phyloP scores from a whole-genome alignment of 2,329 filamentous ascomycete genomes.

The Elsinoe perseae region DNA sequence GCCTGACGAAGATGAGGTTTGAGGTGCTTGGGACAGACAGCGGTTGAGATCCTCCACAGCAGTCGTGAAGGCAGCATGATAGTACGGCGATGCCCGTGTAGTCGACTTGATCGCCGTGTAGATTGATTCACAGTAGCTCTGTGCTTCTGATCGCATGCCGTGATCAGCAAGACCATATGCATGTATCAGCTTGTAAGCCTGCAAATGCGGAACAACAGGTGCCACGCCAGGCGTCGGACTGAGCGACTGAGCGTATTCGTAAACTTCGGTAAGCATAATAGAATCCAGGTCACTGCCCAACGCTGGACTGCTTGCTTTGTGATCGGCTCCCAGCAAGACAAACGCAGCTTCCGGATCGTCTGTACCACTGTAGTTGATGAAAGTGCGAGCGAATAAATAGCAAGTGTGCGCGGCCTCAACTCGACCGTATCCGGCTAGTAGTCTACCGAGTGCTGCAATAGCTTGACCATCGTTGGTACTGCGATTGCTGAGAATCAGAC shows the following conservation, averaged over 20 bases:
- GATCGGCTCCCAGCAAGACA: constrained; percentile 78
- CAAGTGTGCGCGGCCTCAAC: constrained; percentile 90
- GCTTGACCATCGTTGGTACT: constrained; percentile 71
- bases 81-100: constrained; percentile 78
- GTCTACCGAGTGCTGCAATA: constrained; percentile 68
- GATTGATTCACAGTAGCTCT: constrained; percentile 87
- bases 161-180: constrained; percentile 76
- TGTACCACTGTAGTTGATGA: constrained; percentile 67
- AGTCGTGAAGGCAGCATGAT: constrained; percentile 65
- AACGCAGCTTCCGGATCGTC: constrained; percentile 75
- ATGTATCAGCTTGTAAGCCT: constrained; percentile 86
- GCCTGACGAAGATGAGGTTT: constrained; percentile 60
- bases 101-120: constrained; percentile 66
- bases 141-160: constrained; percentile 72
- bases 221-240: constrained; percentile 45
- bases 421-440: constrained; percentile 78
- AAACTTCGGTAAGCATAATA: constrained; percentile 90
- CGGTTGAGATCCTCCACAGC: constrained; percentile 76
- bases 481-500: constrained; percentile 79
- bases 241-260: constrained; percentile 80
- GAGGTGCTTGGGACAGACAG: constrained; percentile 76
- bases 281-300: constrained; percentile 75
- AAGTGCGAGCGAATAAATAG: constrained; percentile 72
- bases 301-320: constrained; percentile 60
- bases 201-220: constrained; percentile 63